These are phyloP conservation scores for Vitis rotundifolia DNA, from an alignment of 164 flowering plant species.

Conservation along the genomic window DNA sequence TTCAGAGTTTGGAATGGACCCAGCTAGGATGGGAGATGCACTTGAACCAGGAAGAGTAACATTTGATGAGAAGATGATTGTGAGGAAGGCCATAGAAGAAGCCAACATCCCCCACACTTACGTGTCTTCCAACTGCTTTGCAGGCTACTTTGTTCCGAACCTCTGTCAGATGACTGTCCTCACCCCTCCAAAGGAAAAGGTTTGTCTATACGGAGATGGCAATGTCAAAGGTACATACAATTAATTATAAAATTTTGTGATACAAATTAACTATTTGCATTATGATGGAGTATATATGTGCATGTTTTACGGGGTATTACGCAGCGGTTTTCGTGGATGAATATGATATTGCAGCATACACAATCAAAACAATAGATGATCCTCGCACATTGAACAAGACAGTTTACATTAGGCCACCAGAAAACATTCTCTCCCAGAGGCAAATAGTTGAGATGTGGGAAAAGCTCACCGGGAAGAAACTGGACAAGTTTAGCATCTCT, in stretches of 20 bases:
- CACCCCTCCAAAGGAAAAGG: slow-evolving; percentile 30
- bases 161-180: slow-evolving; percentile 27
- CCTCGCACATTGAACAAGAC: too few species aligned
- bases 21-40: slow-evolving; percentile 35
- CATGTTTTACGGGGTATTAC: background rate
- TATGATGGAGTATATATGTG: background rate
- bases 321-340: slow-evolving; percentile 30
- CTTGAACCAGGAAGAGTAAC: slow-evolving; percentile 40
- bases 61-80: slow-evolving; percentile 43
- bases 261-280: too few species aligned
- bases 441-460: background rate
- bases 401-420: too few species aligned
- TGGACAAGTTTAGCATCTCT: too few species aligned
- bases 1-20: slow-evolving; percentile 46
- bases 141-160: slow-evolving; percentile 31
- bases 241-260: background rate
- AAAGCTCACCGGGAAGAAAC: too few species aligned
- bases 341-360: too few species aligned
- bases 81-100: slow-evolving; percentile 14
- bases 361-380: too few species aligned
- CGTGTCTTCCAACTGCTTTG: slow-evolving; percentile 29
- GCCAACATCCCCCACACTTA: slow-evolving; percentile 10
- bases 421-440: too few species aligned
- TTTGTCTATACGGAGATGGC: slow-evolving; percentile 4
- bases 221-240: background rate